Evolutionary conservation across 176 grass and related monocot species (phyloP), one percentile per base, ranked within the genome.

Genomic region (Alopecurus myosuroides): DNA sequence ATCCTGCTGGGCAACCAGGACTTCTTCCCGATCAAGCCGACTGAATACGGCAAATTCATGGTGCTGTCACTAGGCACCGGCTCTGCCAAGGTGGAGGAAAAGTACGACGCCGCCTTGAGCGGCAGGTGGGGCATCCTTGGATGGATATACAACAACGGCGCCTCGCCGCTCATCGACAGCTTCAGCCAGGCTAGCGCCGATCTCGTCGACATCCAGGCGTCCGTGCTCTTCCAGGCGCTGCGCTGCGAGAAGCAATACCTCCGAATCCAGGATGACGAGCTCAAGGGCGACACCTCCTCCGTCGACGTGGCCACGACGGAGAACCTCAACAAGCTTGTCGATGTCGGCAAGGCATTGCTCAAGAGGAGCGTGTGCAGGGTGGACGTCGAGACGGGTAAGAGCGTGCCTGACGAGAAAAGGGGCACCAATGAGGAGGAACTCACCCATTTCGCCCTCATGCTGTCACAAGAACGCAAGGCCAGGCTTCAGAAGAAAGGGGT

Each of bases 261-360:
- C 76, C 89, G 94, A 19, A 92, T 94, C 67, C 83, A 91, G 88
- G 86, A 94, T 12, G 85, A 90, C 30, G 69, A 71, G 29, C 83
- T 88, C 78, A 70, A 0, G 2, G 91, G 83, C 2, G n/a, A 91
- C 3, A 23, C 41, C 0, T 20, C 78, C 3, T 94, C 86, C 4
- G 68, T 90, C 0, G 90, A 95, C 17, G 41, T 86, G 9, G 82
- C 86, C 14, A 89, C 77, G 0, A 12, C 3, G 28, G 66, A 89
- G 49, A 96, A 91, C 81, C 79, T 89, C 9, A 49, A 62, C 6
- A 40, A 46, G 36, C 75, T 95, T 13, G 35, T 88, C 18, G 22
- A n/a, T 15, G 48, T 92, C 42, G 90, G 90, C 35, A 82, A 83
- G 5, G 55, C 35, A 2, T 74, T 97, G 26, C 72, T 91, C 0